These are phyloP conservation scores for Auriscalpium orientale DNA, from an alignment of 768 basidiomycete species.

Conservation along the genomic window DNA sequence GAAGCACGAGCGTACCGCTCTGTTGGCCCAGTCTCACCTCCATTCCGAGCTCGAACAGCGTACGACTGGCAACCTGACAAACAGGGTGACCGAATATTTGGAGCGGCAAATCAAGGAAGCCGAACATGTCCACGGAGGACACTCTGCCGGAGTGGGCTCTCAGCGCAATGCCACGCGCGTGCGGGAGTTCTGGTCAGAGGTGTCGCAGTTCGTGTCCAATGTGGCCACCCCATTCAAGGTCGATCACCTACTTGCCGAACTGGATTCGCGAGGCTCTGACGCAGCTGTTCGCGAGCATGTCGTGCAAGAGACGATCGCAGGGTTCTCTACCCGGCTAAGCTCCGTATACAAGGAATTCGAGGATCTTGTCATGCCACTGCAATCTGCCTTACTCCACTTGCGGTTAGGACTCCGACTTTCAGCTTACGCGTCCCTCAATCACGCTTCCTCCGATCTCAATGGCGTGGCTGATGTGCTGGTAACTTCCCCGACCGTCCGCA, in stretches of 20 bases:
- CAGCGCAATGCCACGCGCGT: slow-evolving; percentile 41
- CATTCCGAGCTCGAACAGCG: slow-evolving; percentile 49
- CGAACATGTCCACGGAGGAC: slow-evolving; percentile 20
- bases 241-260: slow-evolving; percentile 33
- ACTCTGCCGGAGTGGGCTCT: slow-evolving; percentile 21
- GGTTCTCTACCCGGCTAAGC: slow-evolving; percentile 69
- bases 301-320: slow-evolving; percentile 69
- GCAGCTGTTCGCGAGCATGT: slow-evolving; percentile 54
- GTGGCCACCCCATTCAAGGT: slow-evolving; percentile 43
- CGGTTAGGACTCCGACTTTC: slow-evolving; percentile 66
- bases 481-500: slow-evolving; percentile 46
- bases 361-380: slow-evolving; percentile 66
- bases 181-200: slow-evolving; percentile 66
- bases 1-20: slow-evolving; percentile 29
- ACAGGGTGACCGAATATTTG: slow-evolving; percentile 41
- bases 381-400: slow-evolving; percentile 55
- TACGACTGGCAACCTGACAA: slow-evolving; percentile 48
- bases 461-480: slow-evolving; percentile 30
- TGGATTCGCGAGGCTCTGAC: slow-evolving; percentile 30
- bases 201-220: slow-evolving; percentile 65
- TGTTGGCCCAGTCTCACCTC: slow-evolving; percentile 44
- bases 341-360: slow-evolving; percentile 58
- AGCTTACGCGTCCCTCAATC: slow-evolving; percentile 15
- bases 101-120: slow-evolving; percentile 23
- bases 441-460: not conserved